Conservation (phyloP, 805 yeast species). For the Starmerella kuoi region DNA sequence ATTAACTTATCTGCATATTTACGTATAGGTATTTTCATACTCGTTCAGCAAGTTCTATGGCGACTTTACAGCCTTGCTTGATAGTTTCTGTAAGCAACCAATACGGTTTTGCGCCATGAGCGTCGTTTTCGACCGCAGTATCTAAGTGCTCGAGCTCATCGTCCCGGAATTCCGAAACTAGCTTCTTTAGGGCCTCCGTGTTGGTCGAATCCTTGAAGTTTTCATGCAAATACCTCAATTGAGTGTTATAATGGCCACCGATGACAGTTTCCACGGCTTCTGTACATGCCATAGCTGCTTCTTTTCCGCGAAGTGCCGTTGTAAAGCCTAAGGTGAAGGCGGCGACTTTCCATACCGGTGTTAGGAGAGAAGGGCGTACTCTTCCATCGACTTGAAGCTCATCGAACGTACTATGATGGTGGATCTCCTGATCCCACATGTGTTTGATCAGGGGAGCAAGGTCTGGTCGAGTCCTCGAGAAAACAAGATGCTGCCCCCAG, state of each 20-base stretch:
- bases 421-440: conserved; percentile 97
- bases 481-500: conserved; percentile 73
- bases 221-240: conserved; percentile 61
- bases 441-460: conserved; percentile 71
- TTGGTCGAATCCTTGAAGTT: conserved; percentile 54
- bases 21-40: conserved; percentile 31
- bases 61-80: conserved; percentile 69
- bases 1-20: too few relatives aligned
- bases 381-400: conserved; percentile 59
- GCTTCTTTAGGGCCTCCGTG: conserved; percentile 42
- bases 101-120: conserved; percentile 88
- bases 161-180: conserved; percentile 70
- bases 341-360: conserved; percentile 89
- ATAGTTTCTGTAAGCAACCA: conserved; percentile 77
- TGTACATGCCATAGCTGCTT: conserved; percentile 99
- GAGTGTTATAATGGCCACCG: conserved; percentile 90
- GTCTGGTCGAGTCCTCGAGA: conserved; percentile 58
- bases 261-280: conserved; percentile 98
- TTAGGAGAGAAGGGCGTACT: conserved; percentile 80
- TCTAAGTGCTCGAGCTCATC: conserved; percentile 92
- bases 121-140: conserved; percentile 84
- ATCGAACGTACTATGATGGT: conserved; percentile 80
- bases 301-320: conserved; percentile 78
- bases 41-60: conserved; percentile 85
- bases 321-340: conserved; percentile 77